Evolutionary conservation across 352 stramenopile genomes (phyloP).

Genomic region (Phytophthora cryptogea): DNA sequence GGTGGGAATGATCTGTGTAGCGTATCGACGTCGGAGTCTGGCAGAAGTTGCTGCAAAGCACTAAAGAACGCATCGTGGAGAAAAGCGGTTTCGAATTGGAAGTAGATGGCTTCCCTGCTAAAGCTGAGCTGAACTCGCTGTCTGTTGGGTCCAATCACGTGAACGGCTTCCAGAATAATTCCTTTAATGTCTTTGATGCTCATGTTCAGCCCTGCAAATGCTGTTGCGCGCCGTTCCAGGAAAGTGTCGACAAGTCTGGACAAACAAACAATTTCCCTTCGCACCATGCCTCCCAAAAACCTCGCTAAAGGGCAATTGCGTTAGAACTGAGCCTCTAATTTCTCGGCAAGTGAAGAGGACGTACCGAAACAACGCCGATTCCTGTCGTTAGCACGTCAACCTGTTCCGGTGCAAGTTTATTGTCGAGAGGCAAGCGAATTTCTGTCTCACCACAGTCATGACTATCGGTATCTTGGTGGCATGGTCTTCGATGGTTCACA

Average conservation of each 20-base stretch:
- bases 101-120: conserved; percentile 20
- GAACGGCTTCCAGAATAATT: conserved; percentile 14
- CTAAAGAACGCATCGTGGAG: conserved; percentile 27
- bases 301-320: conserved; percentile 17
- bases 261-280: conserved; percentile 31
- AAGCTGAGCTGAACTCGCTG: conserved; percentile 19
- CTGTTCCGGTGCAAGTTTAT: conserved; percentile 7
- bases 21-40: background rate
- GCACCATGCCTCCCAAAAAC: conserved; percentile 30
- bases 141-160: background rate
- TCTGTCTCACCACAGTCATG: background rate
- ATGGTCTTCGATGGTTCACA: conserved; percentile 24
- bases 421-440: background rate
- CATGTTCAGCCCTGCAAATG: conserved; percentile 30
- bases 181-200: conserved; percentile 21
- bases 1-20: conserved; percentile 8
- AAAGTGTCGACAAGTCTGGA: conserved; percentile 14
- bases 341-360: background rate
- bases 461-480: background rate
- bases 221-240: conserved; percentile 24
- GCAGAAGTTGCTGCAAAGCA: conserved; percentile 12
- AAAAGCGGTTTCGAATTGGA: conserved; percentile 12
- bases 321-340: background rate
- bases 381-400: conserved; percentile 14
- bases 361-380: conserved; percentile 25